Percentiles rank a stretch among this genome's conserved stretches.
Evolutionary conservation across 2,329 filamentous ascomycete genomes (phyloP).

Genomic region (Colletotrichum sp.): DNA sequence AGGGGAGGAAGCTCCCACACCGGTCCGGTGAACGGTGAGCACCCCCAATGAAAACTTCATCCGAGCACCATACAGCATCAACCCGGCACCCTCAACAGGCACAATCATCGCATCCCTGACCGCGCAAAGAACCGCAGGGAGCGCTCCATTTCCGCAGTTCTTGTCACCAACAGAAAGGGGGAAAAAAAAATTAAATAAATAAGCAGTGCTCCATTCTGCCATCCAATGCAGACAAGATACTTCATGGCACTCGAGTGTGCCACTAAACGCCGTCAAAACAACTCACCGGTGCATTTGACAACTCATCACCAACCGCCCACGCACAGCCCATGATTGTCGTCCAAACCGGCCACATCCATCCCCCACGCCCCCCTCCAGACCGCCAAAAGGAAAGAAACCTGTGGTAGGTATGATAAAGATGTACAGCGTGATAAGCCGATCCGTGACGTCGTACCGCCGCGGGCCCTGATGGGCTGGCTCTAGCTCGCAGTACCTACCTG

Average conservation of each 20-base stretch:
- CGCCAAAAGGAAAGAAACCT: not conserved
- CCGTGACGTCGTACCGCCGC: constrained; percentile 5
- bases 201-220: not conserved
- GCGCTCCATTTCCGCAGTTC: not conserved
- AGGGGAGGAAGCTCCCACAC: not conserved
- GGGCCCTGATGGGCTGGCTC: not conserved
- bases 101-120: not conserved
- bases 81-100: not conserved
- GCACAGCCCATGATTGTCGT: not conserved
- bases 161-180: not conserved
- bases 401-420: not conserved
- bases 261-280: not conserved
- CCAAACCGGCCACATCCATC: not conserved
- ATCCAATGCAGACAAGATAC: not conserved
- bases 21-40: not conserved
- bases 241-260: not conserved
- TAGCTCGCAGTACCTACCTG: not conserved
- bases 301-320: not conserved
- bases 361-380: not conserved
- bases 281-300: not conserved
- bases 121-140: not conserved
- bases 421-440: not conserved
- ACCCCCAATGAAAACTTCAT: not conserved
- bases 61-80: not conserved
- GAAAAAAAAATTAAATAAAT: not conserved